A percentile compares a stretch with the other conserved stretches of the same genome.
phyloP scores from a whole-genome alignment of 176 grass and related monocot species.

The Phoenix dactylifera region DNA sequence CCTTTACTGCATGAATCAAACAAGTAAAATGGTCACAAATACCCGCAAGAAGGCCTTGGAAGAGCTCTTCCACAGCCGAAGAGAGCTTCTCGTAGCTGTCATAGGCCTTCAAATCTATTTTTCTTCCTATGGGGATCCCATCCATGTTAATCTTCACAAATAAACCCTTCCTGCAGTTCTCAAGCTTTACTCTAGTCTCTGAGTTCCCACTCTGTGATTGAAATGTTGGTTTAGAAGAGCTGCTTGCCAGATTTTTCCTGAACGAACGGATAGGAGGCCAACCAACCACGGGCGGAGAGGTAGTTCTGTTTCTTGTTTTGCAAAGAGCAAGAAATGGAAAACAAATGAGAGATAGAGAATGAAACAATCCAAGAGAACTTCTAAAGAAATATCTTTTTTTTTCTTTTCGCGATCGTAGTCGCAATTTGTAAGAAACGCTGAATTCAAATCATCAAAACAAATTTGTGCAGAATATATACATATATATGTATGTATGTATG shows the following conservation, averaged over 20 bases:
- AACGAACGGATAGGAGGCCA: conserved; percentile 84
- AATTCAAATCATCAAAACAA: too few species aligned
- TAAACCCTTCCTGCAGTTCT: conserved; percentile 40
- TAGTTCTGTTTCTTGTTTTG: conserved; percentile 25
- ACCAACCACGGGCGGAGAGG: conserved; percentile 59
- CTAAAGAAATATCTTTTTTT: too few species aligned
- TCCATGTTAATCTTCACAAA: conserved; percentile 99
- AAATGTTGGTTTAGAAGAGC: conserved; percentile 39
- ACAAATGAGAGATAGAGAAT: not conserved
- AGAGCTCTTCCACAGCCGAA: conserved; percentile 57
- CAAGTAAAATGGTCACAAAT: not conserved
- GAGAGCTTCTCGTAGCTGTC: conserved; percentile 66
- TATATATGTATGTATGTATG: too few species aligned
- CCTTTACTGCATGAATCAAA: too few species aligned
- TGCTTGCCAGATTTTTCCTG: conserved; percentile 76
- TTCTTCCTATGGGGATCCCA: conserved; percentile 88
- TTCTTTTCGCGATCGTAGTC: too few species aligned
- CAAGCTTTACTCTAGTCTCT: conserved; percentile 23
- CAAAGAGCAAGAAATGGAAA: not conserved
- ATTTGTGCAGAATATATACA: too few species aligned
- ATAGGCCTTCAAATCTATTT: conserved; percentile 60
- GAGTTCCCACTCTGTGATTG: conserved; percentile 28
- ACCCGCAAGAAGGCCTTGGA: conserved; percentile 81
- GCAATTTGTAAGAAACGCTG: too few species aligned
- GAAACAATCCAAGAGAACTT: not conserved